Evolutionary conservation across 805 yeast genomes (phyloP).

Genomic region (Metschnikowia chrysomelidarum): DNA sequence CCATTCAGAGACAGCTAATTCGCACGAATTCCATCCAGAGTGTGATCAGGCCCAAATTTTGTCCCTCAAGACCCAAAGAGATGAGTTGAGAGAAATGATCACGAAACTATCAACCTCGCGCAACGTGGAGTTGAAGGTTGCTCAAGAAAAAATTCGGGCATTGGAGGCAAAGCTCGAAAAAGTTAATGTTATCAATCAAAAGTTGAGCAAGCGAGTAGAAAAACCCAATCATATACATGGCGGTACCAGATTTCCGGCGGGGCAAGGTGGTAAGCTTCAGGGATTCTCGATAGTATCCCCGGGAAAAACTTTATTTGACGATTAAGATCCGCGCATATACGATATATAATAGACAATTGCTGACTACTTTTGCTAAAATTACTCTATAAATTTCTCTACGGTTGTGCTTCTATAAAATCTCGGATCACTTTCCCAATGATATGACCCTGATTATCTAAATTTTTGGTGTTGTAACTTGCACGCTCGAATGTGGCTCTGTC

Average conservation of each 20-base stretch:
- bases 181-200: slow-evolving; percentile 32
- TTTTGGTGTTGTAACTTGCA: slow-evolving; percentile 28
- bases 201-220: slow-evolving; percentile 28
- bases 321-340: slow-evolving; percentile 3
- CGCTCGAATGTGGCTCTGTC: slow-evolving; percentile 27
- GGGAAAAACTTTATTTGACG: slow-evolving; percentile 21
- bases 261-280: slow-evolving; percentile 36
- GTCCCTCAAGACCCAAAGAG: slow-evolving; percentile 30
- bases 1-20: neutral
- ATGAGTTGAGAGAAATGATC: slow-evolving; percentile 41
- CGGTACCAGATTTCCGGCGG: slow-evolving; percentile 5
- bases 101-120: slow-evolving; percentile 37
- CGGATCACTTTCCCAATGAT: slow-evolving; percentile 36
- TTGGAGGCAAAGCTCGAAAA: slow-evolving; percentile 32
- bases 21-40: slow-evolving; percentile 12
- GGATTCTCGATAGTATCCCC: slow-evolving; percentile 41
- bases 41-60: slow-evolving; percentile 16
- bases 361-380: neutral
- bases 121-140: slow-evolving; percentile 33
- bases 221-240: slow-evolving; percentile 5
- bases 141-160: slow-evolving; percentile 34
- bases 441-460: slow-evolving; percentile 40
- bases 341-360: slow-evolving; percentile 1
- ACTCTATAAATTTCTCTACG: neutral
- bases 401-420: slow-evolving; percentile 25